Evolutionary conservation across 2,329 filamentous ascomycete genomes (phyloP), one percentile per base, ranked within the genome.

Genomic region (Purpureocillium lavendulum): DNA sequence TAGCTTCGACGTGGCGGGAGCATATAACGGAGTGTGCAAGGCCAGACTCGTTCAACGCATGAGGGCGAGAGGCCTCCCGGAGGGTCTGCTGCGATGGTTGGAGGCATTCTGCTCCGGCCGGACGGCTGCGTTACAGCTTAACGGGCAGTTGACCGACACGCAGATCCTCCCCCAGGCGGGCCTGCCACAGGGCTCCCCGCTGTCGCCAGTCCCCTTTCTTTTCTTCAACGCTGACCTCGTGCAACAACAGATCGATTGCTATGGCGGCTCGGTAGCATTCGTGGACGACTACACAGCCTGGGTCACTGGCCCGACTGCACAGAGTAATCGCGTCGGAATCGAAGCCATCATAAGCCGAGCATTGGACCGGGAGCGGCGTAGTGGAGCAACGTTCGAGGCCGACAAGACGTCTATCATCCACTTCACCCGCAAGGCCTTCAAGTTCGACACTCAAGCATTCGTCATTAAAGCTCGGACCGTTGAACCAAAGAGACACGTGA

Each of bases 161-260:
- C n/a, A n/a, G n/a, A n/a, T n/a, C n/a, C n/a, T n/a, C n/a, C n/a
- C n/a, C n/a, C n/a, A n/a, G n/a, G n/a, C n/a, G n/a, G n/a, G 4
- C 30, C 28, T 31, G 4, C 36, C 29, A 31, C 12, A 38, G 16
- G 30, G 30, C 21, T 44, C 42, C 7, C 45, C 42, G 8, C 40
- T 45, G 14, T 47, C 45, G 12, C 42, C 42, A 11, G 33, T 45
- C n/a, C 34, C 49, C 13, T 51, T 51, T 59, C 48, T 62, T 58
- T 46, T 60, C 49, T 62, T 59, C 46, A 64, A 64, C 38, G 54
- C 55, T 39, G 54, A 63, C 40, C 51, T 64, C 11, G 53, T 64
- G 8, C 42, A 63, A 39, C 36, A 43, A 34, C 40, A 42, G 18
- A 60, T 64, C 34, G 43, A 55, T 32, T 31, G 24, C 6, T 38